Evolutionary conservation across 768 basidiomycete genomes (phyloP).

Genomic region (Suillus decipiens): DNA sequence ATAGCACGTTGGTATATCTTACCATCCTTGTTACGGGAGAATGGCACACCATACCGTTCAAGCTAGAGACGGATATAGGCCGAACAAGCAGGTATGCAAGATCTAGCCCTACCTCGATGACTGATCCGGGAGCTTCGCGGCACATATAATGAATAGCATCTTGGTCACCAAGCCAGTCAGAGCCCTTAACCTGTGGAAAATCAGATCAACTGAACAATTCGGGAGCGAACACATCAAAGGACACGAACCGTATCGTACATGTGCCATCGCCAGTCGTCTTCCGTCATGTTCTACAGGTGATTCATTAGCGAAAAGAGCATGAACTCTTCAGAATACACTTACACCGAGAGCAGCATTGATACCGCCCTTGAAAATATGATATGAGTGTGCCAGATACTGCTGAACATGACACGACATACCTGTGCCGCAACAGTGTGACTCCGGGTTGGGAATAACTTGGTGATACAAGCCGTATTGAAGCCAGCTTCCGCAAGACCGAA

Average conservation of each 20-base stretch:
- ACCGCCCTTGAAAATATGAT: slow-evolving; percentile 63
- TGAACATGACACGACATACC: slow-evolving; percentile 41
- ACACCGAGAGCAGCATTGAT: slow-evolving; percentile 97
- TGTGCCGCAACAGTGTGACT: slow-evolving; percentile 99
- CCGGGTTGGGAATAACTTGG: slow-evolving; percentile 97
- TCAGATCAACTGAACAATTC: slow-evolving; percentile 14
- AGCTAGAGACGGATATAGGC: slow-evolving; percentile 53
- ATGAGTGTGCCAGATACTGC: not conserved
- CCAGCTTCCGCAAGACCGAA: slow-evolving; percentile 98
- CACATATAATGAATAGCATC: slow-evolving; percentile 99
- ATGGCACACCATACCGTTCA: slow-evolving; percentile 98
- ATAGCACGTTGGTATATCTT: slow-evolving; percentile 99
- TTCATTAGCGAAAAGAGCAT: slow-evolving; percentile 8
- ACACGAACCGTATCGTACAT: slow-evolving; percentile 90
- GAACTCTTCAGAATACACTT: slow-evolving; percentile 30
- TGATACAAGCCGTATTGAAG: slow-evolving; percentile 98
- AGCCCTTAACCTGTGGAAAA: slow-evolving; percentile 86
- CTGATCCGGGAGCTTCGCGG: slow-evolving; percentile 91
- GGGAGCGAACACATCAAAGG: slow-evolving; percentile 5
- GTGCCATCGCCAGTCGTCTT: slow-evolving; percentile 99
- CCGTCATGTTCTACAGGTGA: slow-evolving; percentile 85
- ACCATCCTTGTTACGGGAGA: slow-evolving; percentile 97
- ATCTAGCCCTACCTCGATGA: slow-evolving; percentile 70
- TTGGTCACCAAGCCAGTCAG: slow-evolving; percentile 99
- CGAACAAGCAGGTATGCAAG: not conserved